Conservation (phyloP, 306 rosid species). For the Trifolium fragiferum region DNA sequence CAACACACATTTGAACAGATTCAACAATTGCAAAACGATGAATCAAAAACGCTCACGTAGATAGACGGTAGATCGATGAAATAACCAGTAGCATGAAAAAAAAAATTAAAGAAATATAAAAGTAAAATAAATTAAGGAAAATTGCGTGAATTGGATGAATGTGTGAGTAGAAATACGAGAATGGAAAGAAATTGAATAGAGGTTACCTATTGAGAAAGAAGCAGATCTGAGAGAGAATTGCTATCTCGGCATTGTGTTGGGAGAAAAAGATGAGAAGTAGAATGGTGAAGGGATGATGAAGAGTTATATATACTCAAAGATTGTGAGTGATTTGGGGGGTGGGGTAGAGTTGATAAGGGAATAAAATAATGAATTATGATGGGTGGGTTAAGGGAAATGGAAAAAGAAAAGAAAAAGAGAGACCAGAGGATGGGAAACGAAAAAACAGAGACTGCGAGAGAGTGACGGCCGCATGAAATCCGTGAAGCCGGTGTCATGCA, state of each 20-base stretch:
- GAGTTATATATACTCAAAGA: neutral
- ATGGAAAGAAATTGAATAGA: neutral
- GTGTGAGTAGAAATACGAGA: neutral
- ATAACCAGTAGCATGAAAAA: neutral
- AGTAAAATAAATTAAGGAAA: neutral
- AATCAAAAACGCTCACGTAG: neutral
- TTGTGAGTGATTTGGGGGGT: neutral
- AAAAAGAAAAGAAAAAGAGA: neutral
- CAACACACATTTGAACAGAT: conserved; percentile 5
- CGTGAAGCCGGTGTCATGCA: neutral
- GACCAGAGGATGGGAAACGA: neutral
- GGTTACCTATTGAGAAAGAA: neutral
- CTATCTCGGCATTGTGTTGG: neutral
- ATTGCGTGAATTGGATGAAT: neutral
- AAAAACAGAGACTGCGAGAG: conserved; percentile 12
- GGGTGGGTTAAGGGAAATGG: neutral
- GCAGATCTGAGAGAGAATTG: neutral
- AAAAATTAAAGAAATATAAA: neutral
- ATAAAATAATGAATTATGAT: neutral
- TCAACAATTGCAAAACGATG: conserved; percentile 13
- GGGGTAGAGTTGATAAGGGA: conserved; percentile 5
- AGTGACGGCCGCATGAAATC: conserved; percentile 9
- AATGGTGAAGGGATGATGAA: neutral
- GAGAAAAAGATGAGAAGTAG: neutral
- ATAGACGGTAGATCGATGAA: conserved; percentile 1